A percentile compares a stretch with the other conserved stretches of the same genome.
phyloP scores from a whole-genome alignment of 306 rosid species.

The Acacia melanoxylon region DNA sequence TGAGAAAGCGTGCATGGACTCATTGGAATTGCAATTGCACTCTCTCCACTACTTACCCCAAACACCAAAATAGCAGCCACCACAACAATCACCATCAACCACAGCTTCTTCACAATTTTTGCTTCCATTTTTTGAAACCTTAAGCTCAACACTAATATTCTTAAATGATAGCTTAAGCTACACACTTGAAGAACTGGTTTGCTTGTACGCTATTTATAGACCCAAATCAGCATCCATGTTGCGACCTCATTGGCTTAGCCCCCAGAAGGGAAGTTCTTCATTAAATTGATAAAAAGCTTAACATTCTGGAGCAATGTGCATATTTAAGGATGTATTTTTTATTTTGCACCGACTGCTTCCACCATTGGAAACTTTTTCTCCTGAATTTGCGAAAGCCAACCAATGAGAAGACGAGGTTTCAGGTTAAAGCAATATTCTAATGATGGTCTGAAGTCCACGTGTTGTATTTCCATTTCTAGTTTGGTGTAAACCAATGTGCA shows the following conservation, averaged over 20 bases:
- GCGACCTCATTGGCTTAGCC: background rate
- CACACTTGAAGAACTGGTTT: background rate
- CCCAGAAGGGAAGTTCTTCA: background rate
- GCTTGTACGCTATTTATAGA: background rate
- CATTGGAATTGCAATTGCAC: slow-evolving; percentile 38
- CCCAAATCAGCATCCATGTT: background rate
- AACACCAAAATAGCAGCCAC: slow-evolving; percentile 5
- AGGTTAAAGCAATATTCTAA: background rate
- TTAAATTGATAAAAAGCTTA: background rate
- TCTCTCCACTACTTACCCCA: slow-evolving; percentile 10
- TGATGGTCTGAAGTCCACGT: slow-evolving; percentile 29
- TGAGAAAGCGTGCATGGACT: slow-evolving; percentile 37
- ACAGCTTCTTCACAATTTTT: background rate
- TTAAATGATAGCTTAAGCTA: background rate
- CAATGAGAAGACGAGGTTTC: background rate
- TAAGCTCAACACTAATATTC: background rate
- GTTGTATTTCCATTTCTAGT: slow-evolving; percentile 23
- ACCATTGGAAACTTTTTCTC: slow-evolving; percentile 19
- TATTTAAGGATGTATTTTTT: background rate
- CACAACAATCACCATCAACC: background rate
- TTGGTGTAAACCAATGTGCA: slow-evolving; percentile 15
- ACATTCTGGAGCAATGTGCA: background rate
- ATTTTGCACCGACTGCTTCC: slow-evolving; percentile 13
- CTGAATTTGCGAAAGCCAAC: slow-evolving; percentile 16
- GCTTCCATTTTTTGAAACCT: slow-evolving; percentile 18